Conservation (phyloP, 2,329 filamentous ascomycete genomes). For the Xylaria sp. region DNA sequence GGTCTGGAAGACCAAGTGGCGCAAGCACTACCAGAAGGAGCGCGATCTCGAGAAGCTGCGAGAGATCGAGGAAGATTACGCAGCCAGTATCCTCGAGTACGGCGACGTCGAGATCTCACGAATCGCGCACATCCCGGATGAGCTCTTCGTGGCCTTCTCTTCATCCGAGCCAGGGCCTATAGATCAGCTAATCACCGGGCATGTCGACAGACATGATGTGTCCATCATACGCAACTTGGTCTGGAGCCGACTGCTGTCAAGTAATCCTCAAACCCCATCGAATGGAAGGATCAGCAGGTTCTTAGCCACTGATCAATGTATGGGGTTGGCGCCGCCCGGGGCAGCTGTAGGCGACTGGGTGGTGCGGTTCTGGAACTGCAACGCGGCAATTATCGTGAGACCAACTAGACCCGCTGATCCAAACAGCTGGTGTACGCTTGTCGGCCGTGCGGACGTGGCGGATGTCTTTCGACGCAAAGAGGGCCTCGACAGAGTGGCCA, state of each 20-base stretch:
- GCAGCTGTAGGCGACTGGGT: slow-evolving; percentile 7
- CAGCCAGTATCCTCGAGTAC: slow-evolving; percentile 6
- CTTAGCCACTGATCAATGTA: slow-evolving; percentile 5
- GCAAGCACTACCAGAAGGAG: slow-evolving; percentile 7
- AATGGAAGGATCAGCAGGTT: background rate
- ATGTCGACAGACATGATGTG: background rate
- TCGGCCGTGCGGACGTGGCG: slow-evolving; percentile 11
- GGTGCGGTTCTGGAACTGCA: slow-evolving; percentile 12
- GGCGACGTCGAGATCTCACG: background rate
- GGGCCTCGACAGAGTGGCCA: background rate
- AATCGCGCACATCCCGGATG: background rate
- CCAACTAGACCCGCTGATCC: background rate
- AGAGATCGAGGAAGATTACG: slow-evolving; percentile 8
- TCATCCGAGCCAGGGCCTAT: background rate
- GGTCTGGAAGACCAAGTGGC: slow-evolving; percentile 3
- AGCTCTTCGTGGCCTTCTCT: slow-evolving; percentile 3
- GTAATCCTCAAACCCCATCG: background rate
- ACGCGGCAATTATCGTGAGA: slow-evolving; percentile 9
- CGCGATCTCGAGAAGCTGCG: background rate
- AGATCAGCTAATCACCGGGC: background rate
- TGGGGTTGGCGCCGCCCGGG: slow-evolving; percentile 6
- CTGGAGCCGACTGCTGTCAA: background rate
- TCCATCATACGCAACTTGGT: background rate
- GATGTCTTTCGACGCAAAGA: slow-evolving; percentile 6
- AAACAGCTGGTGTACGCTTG: background rate